These are phyloP conservation scores for Zea mays DNA, from an alignment of 176 grass and related monocot genomes.

Conservation along the genomic window Zm-B73-REFERENCE-NAM-5.0 NC_050103.1:171336001-171336500, in stretches of 20 bases:
- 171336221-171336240: constrained; percentile 47
- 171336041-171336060: constrained; percentile 94
- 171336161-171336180: constrained; percentile 68
- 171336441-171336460: constrained; percentile 86
- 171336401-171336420: constrained; percentile 91
- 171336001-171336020: constrained; percentile 49
- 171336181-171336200: constrained; percentile 41
- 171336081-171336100: constrained; percentile 65
- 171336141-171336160: constrained; percentile 76
- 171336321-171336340: constrained; percentile 45
- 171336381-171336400: constrained; percentile 39
- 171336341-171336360: constrained; percentile 42
- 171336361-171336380: neutral
- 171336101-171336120: constrained; percentile 64
- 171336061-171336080: constrained; percentile 60
- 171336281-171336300: constrained; percentile 87
- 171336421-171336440: constrained; percentile 87
- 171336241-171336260: constrained; percentile 50
- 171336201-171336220: constrained; percentile 49
- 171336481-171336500: constrained; percentile 48
- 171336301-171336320: constrained; percentile 71
- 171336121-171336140: constrained; percentile 68
- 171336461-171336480: constrained; percentile 49
- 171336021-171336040: constrained; percentile 53
- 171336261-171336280: constrained; percentile 54